These are phyloP conservation scores for Aspergillus cejpii DNA, from an alignment of 2,329 filamentous ascomycete species.

Conservation along the genomic window DNA sequence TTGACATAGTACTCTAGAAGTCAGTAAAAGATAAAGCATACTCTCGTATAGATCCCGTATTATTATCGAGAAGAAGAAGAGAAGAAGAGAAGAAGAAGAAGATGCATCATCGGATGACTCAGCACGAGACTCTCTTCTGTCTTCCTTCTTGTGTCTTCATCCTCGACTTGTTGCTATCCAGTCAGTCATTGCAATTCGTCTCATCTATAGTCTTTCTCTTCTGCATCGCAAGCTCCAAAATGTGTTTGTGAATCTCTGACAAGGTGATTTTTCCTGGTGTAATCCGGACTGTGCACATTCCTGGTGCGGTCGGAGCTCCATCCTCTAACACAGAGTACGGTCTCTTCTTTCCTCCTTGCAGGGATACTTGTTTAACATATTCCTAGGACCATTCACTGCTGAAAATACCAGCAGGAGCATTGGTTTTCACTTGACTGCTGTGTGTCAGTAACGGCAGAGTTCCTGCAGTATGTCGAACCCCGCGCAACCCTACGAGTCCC, in stretches of 20 bases:
- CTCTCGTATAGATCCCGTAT: not conserved
- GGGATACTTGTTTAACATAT: not conserved
- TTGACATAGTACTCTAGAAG: not conserved
- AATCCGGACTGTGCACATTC: conserved; percentile 41
- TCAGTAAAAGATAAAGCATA: not conserved
- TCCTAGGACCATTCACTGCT: not conserved
- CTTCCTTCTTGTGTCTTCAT: not conserved
- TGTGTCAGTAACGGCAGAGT: too few species aligned
- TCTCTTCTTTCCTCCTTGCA: not conserved
- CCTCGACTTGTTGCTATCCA: not conserved
- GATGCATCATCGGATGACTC: conserved; percentile 14
- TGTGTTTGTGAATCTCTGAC: conserved; percentile 14
- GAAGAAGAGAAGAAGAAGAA: too few species aligned
- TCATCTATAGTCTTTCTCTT: not conserved
- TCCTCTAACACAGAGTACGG: conserved; percentile 38
- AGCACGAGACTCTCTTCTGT: conserved; percentile 11
- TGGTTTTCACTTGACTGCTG: not conserved
- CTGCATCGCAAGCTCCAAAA: conserved; percentile 12
- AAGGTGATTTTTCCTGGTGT: conserved; percentile 36
- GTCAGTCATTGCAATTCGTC: not conserved
- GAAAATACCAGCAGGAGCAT: not conserved
- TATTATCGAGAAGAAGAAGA: not conserved
- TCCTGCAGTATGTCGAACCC: conserved; percentile 42
- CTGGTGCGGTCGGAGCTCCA: conserved; percentile 43
- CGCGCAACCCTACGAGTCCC: conserved; percentile 45